A percentile compares a stretch with the other conserved stretches of the same genome.
Evolutionary conservation across 371 early-diverging fungal species (phyloP).

Genomic region (Circinella umbellata): DNA sequence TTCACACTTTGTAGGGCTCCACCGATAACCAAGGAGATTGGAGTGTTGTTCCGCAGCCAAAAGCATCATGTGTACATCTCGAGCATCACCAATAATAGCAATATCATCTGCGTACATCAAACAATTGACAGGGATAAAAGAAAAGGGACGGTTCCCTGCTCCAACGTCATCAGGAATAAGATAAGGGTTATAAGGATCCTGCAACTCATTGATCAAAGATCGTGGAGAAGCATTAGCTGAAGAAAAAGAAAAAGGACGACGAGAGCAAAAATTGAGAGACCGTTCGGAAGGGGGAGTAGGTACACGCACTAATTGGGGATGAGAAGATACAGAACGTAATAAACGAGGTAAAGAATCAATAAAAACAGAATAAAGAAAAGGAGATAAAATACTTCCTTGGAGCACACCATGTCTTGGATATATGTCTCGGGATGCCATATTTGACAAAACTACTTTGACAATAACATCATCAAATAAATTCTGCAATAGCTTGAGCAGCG

Average conservation of each 20-base stretch:
- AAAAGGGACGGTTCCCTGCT: background rate
- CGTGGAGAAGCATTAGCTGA: background rate
- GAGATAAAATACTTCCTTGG: slow-evolving; percentile 30
- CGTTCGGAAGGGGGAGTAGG: no score
- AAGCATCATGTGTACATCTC: slow-evolving; percentile 8
- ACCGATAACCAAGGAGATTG: slow-evolving; percentile 22
- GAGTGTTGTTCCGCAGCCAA: slow-evolving; percentile 14
- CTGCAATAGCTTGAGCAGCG: slow-evolving; percentile 10
- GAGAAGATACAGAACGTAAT: slow-evolving; percentile 2
- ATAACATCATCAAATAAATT: slow-evolving; percentile 24
- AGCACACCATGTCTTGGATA: slow-evolving; percentile 25
- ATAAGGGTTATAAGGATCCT: background rate
- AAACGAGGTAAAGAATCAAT: slow-evolving; percentile 23
- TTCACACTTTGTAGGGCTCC: slow-evolving; percentile 32
- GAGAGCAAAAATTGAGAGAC: slow-evolving; percentile 4
- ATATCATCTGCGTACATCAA: slow-evolving; percentile 37
- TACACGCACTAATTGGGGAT: slow-evolving; percentile 1
- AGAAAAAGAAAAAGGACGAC: slow-evolving; percentile 1
- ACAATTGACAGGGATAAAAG: slow-evolving; percentile 17
- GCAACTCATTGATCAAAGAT: background rate
- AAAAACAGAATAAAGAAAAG: slow-evolving; percentile 31
- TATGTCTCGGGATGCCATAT: slow-evolving; percentile 13
- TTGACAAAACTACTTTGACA: slow-evolving; percentile 14
- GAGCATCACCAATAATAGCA: slow-evolving; percentile 22
- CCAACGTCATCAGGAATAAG: background rate